Conservation (phyloP, 768 basidiomycete species). For the Boletellus emodensis region DNA sequence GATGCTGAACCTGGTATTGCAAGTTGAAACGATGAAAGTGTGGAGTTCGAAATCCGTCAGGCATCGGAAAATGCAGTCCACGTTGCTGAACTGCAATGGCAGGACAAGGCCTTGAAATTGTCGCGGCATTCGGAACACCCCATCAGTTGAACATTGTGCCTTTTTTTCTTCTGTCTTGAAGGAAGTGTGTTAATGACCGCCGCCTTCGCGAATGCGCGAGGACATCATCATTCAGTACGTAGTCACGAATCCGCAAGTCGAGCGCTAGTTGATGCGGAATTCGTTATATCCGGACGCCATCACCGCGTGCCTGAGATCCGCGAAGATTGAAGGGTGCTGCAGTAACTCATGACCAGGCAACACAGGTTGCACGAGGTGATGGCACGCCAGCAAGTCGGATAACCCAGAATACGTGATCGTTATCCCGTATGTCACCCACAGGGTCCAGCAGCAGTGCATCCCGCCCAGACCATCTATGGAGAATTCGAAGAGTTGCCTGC, state of each 20-base stretch:
- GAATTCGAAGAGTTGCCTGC: conserved; percentile 3
- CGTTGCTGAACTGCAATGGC: not conserved
- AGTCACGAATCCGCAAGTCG: not conserved
- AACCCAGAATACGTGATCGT: not conserved
- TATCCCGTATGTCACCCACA: not conserved
- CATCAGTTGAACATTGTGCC: not conserved
- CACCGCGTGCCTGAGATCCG: conserved; percentile 4
- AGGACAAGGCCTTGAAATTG: not conserved
- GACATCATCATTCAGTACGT: not conserved
- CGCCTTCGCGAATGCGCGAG: not conserved
- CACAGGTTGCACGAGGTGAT: not conserved
- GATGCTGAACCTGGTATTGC: not conserved
- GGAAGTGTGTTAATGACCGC: conserved; percentile 8
- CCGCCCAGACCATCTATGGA: not conserved
- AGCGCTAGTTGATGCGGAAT: not conserved
- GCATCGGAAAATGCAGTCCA: not conserved
- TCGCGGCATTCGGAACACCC: not conserved
- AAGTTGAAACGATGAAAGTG: not conserved
- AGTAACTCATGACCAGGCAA: conserved; percentile 1
- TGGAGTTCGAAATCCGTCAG: not conserved
- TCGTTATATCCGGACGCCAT: not conserved
- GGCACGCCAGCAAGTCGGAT: not conserved
- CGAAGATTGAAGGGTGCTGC: conserved; percentile 4
- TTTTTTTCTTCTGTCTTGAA: not conserved
- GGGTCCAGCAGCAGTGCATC: not conserved